These are phyloP conservation scores for Aspergillus cavernicola DNA, from an alignment of 495 filamentous ascomycete species.

Conservation along the genomic window DNA sequence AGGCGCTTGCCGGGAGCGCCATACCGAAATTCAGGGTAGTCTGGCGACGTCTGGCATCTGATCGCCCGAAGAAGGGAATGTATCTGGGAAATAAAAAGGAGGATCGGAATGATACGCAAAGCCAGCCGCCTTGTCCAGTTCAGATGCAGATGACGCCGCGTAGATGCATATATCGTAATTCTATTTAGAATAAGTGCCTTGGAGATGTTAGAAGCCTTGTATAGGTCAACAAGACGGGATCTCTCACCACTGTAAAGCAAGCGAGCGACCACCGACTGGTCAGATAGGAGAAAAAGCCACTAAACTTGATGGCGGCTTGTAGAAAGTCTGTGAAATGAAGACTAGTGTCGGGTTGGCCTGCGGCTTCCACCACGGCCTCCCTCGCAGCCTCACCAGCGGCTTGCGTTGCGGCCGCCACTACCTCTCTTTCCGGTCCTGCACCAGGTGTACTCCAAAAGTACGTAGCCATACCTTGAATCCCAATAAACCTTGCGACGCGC, in stretches of 20 bases:
- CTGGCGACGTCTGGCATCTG: slow-evolving; percentile 84
- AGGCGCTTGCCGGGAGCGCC: slow-evolving; percentile 62
- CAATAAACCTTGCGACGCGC: slow-evolving; percentile 30
- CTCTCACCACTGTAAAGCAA: slow-evolving; percentile 68
- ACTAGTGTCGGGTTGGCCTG: slow-evolving; percentile 23
- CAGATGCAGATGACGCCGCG: slow-evolving; percentile 68
- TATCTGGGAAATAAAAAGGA: slow-evolving; percentile 68
- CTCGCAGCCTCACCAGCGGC: slow-evolving; percentile 28
- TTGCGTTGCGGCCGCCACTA: slow-evolving; percentile 25
- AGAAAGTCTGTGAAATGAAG: slow-evolving; percentile 36
- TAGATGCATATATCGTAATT: slow-evolving; percentile 88
- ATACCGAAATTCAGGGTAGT: slow-evolving; percentile 70
- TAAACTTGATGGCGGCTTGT: slow-evolving; percentile 55
- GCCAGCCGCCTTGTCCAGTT: slow-evolving; percentile 67
- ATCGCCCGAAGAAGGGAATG: slow-evolving; percentile 73
- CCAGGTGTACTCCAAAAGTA: slow-evolving; percentile 27
- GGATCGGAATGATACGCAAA: slow-evolving; percentile 71
- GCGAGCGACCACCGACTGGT: slow-evolving; percentile 91
- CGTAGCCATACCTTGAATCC: slow-evolving; percentile 25
- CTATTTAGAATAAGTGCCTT: slow-evolving; percentile 84
- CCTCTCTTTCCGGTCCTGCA: slow-evolving; percentile 23
- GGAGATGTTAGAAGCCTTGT: slow-evolving; percentile 13
- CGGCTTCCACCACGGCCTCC: slow-evolving; percentile 28
- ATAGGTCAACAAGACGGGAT: slow-evolving; percentile 1
- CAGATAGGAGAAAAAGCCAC: slow-evolving; percentile 84